A percentile compares a stretch with the other conserved stretches of the same genome.
Conservation (phyloP, 108 stramenopile genomes). For the Schizochytrium sp. region DNA sequence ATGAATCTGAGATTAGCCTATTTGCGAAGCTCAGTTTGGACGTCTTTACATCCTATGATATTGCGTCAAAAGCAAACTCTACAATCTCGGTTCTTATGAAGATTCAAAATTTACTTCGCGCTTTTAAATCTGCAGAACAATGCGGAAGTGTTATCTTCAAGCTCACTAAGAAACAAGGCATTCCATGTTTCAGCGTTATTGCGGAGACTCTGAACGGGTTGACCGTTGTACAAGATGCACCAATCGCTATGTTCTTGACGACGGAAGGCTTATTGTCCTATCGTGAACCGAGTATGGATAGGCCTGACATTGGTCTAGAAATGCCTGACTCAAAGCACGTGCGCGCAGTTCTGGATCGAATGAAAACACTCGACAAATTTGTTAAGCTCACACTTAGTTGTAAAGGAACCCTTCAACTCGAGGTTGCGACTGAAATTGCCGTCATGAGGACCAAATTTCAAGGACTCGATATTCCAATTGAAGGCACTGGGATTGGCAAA, state of each 20-base stretch:
- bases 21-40: neutral
- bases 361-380: slow-evolving; percentile 42
- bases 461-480: slow-evolving; percentile 14
- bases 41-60: neutral
- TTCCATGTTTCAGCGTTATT: slow-evolving; percentile 24
- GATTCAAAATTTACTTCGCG: neutral
- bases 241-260: slow-evolving; percentile 7
- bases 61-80: slow-evolving; percentile 17
- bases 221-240: slow-evolving; percentile 18
- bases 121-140: slow-evolving; percentile 48
- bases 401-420: neutral
- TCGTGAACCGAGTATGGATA: neutral
- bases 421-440: slow-evolving; percentile 33
- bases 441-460: slow-evolving; percentile 28
- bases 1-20: neutral
- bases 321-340: slow-evolving; percentile 31
- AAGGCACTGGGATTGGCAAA: slow-evolving; percentile 9
- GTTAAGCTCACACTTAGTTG: slow-evolving; percentile 9
- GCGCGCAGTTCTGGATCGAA: slow-evolving; percentile 48
- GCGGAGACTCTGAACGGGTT: slow-evolving; percentile 40
- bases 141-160: neutral
- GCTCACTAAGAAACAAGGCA: slow-evolving; percentile 24
- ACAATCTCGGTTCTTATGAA: slow-evolving; percentile 51
- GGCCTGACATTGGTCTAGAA: slow-evolving; percentile 1
- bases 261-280: slow-evolving; percentile 28